A percentile compares a stretch with the other conserved stretches of the same genome.
Evolutionary conservation across 208 protist species (phyloP).

Genomic region (Herpetomonas tarakana): DNA sequence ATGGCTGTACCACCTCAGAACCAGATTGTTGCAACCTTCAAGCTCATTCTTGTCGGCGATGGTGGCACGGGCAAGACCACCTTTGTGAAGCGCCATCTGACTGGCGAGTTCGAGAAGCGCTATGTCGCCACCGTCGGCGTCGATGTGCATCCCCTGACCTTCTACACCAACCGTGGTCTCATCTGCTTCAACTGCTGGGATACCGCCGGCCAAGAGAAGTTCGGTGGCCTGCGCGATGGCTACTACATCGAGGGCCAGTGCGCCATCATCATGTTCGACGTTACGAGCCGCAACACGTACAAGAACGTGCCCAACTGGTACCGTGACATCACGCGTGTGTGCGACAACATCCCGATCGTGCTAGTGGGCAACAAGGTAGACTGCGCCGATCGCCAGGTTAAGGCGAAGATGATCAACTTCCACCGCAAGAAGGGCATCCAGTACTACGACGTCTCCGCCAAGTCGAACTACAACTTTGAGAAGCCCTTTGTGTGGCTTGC

Average conservation of each 20-base stretch:
- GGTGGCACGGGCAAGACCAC: slow-evolving; percentile 99
- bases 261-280: slow-evolving; percentile 99
- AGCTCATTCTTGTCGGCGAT: slow-evolving; percentile 99
- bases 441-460: slow-evolving; percentile 99
- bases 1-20: not conserved
- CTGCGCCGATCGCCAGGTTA: slow-evolving; percentile 99
- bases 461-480: slow-evolving; percentile 99
- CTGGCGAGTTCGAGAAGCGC: slow-evolving; percentile 99
- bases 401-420: slow-evolving; percentile 99
- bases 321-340: slow-evolving; percentile 98
- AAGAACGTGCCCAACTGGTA: slow-evolving; percentile 99
- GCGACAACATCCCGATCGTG: slow-evolving; percentile 99
- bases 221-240: slow-evolving; percentile 99
- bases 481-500: slow-evolving; percentile 99
- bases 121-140: slow-evolving; percentile 97
- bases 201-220: slow-evolving; percentile 99
- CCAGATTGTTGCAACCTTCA: slow-evolving; percentile 91
- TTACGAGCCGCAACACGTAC: slow-evolving; percentile 99
- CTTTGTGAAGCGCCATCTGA: slow-evolving; percentile 99
- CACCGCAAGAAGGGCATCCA: slow-evolving; percentile 99
- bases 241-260: slow-evolving; percentile 99
- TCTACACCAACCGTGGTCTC: slow-evolving; percentile 98
- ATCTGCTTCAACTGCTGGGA: slow-evolving; percentile 99
- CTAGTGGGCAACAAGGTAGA: slow-evolving; percentile 99
- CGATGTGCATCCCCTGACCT: slow-evolving; percentile 98